Evolutionary conservation across 768 basidiomycete species (phyloP).

Genomic region (Boletales sp.): DNA sequence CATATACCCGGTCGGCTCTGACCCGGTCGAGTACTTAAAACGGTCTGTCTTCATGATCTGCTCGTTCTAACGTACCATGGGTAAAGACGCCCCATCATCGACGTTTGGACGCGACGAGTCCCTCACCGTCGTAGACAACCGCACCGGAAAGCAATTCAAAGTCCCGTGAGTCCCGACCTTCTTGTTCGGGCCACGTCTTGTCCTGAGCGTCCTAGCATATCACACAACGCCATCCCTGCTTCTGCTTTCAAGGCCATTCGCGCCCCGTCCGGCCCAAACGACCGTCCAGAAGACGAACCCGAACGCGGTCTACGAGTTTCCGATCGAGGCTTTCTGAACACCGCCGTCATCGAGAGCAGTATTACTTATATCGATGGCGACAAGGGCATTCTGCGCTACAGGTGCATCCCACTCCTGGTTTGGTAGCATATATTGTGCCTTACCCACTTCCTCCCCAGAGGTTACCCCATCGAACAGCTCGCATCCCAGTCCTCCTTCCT

Average conservation of each 20-base stretch:
- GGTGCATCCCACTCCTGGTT: slow-evolving; percentile 36
- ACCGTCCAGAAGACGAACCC: slow-evolving; percentile 79
- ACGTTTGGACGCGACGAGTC: slow-evolving; percentile 22
- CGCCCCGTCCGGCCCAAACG: slow-evolving; percentile 52
- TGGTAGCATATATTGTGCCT: background rate
- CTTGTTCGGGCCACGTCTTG: background rate
- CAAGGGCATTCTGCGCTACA: slow-evolving; percentile 76
- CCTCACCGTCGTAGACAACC: slow-evolving; percentile 76
- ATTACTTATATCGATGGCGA: slow-evolving; percentile 94
- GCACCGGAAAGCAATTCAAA: slow-evolving; percentile 74
- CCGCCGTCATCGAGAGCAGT: slow-evolving; percentile 71
- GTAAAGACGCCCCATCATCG: slow-evolving; percentile 20
- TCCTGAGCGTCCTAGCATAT: slow-evolving; percentile 48
- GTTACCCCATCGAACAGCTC: slow-evolving; percentile 91
- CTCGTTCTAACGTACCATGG: slow-evolving; percentile 15
- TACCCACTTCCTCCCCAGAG: slow-evolving; percentile 41
- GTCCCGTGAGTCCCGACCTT: slow-evolving; percentile 54
- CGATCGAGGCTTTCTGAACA: slow-evolving; percentile 82
- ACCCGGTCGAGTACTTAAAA: slow-evolving; percentile 3
- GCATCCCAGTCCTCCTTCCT: slow-evolving; percentile 77
- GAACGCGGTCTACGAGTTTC: slow-evolving; percentile 75
- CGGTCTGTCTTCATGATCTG: background rate
- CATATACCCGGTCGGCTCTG: background rate
- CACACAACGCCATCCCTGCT: slow-evolving; percentile 75
- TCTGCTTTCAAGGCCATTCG: slow-evolving; percentile 77